phyloP scores from a whole-genome alignment of 1,284 basidiomycete species.

The Meira nashicola region DNA sequence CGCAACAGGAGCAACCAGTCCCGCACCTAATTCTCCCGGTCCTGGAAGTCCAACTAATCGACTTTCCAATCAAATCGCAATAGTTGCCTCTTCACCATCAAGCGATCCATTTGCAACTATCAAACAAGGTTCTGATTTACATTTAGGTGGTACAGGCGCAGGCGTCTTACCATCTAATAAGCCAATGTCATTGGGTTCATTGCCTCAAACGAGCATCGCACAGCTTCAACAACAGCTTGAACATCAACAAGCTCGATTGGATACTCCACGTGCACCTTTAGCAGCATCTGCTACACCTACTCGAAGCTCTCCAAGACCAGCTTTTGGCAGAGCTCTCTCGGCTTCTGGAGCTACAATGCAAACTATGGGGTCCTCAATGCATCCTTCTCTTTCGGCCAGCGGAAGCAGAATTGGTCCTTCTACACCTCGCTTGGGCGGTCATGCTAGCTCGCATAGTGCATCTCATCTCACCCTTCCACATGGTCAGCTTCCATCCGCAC shows the following conservation, averaged over 20 bases:
- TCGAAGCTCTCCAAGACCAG: neutral
- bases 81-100: neutral
- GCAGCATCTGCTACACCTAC: neutral
- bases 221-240: neutral
- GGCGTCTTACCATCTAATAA: neutral
- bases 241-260: neutral
- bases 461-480: constrained; percentile 5
- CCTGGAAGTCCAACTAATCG: constrained; percentile 13
- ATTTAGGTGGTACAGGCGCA: too few relatives aligned
- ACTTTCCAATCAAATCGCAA: neutral
- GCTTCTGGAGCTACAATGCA: constrained; percentile 1
- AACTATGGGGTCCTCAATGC: neutral
- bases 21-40: constrained; percentile 16
- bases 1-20: constrained; percentile 19
- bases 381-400: neutral
- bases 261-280: neutral
- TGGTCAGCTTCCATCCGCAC: constrained; percentile 31
- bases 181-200: neutral
- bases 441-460: constrained; percentile 3
- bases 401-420: neutral
- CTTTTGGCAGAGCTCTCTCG: constrained; percentile 4
- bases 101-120: neutral
- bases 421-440: constrained; percentile 8
- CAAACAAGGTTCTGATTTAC: neutral
- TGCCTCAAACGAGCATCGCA: neutral